Base-by-base conservation (phyloP, 805 yeast species). In the Yamadazyma sp. region DNA sequence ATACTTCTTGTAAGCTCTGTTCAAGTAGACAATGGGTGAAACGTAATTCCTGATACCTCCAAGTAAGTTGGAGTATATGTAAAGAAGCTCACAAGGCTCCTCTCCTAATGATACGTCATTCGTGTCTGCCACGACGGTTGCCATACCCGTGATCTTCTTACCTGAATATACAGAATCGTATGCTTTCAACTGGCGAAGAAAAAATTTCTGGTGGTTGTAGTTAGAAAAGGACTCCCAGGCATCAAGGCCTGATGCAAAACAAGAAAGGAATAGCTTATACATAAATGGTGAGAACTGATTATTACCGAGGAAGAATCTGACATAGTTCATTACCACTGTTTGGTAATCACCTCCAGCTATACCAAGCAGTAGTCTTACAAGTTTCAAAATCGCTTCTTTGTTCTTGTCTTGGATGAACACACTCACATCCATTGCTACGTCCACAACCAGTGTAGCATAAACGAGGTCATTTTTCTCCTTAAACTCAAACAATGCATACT, bases 171-270 rank as follows among this genome's bases (percentile, higher is more conserved):
- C 52, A 2, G 93, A 77, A 56, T 93, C 99, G 55, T 77, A 80
- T 0, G 96, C 95, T 55, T 91, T 93, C 46, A 91, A 69, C 50
- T 90, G 97, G 48, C 99, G 78, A 43, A 93, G 64, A 45, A 91
- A 81, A 55, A 80, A 91, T 57, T 93, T 93, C 52, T 91, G 98
- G 53, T 87, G 91, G 44, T 87, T 85, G 23, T 87, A 80, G 32
- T 84, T 81, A 34, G 86, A 81, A 53, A 83, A 78, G 12, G 75
- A 69, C 10, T 78, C 82, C 50, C 77, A 63, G 1, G 84, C 75
- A 5, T 63, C 64, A 19, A 68, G 64, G 0, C 91, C 89, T 0
- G 84, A 71, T 1, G 82, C 64, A 42, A 84, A 77, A 31, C 84
- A 71, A 31, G 83, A 76, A 53, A 84, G 59, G 55, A 88, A 87